These are phyloP conservation scores for Moniliophthora roreri DNA, from an alignment of 1,284 basidiomycete species.

Conservation along the genomic window DNA sequence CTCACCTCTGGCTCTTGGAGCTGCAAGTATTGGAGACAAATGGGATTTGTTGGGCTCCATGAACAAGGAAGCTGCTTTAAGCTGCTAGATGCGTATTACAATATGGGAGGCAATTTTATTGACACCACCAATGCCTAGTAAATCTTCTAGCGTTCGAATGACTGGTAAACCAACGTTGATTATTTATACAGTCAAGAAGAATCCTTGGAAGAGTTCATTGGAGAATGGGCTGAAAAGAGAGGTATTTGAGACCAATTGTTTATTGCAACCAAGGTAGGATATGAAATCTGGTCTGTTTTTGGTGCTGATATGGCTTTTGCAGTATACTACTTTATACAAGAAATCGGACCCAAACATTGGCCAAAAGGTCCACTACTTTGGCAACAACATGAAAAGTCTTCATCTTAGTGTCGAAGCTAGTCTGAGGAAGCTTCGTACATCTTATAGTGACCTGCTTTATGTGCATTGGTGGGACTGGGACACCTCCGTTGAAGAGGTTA, in stretches of 20 bases:
- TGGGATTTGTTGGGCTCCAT: too few species aligned
- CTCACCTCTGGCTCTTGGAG: constrained; percentile 46
- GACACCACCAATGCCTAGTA: constrained; percentile 51
- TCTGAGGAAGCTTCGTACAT: constrained; percentile 56
- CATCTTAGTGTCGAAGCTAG: constrained; percentile 43
- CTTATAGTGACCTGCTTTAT: constrained; percentile 55
- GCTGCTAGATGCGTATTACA: constrained; percentile 48
- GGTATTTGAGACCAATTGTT: constrained; percentile 54
- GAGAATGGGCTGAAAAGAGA: constrained; percentile 53
- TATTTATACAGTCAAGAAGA: constrained; percentile 42
- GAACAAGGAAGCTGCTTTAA: constrained; percentile 33
- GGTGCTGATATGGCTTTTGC: not conserved
- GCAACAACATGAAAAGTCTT: constrained; percentile 48
- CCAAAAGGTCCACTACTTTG: constrained; percentile 42
- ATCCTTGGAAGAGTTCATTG: constrained; percentile 50
- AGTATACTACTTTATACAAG: constrained; percentile 20
- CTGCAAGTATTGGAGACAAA: constrained; percentile 50
- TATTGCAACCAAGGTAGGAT: constrained; percentile 51
- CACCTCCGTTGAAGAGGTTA: constrained; percentile 57
- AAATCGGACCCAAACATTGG: constrained; percentile 20
- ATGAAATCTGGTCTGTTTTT: not conserved
- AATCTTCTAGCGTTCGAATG: constrained; percentile 12
- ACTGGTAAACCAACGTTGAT: not conserved
- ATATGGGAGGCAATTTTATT: constrained; percentile 54
- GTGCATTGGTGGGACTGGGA: constrained; percentile 56